Evolutionary conservation across 345 rosid genomes (phyloP), one percentile per base, ranked within the genome.

Genomic region (Aquilaria yunnanensis): DNA sequence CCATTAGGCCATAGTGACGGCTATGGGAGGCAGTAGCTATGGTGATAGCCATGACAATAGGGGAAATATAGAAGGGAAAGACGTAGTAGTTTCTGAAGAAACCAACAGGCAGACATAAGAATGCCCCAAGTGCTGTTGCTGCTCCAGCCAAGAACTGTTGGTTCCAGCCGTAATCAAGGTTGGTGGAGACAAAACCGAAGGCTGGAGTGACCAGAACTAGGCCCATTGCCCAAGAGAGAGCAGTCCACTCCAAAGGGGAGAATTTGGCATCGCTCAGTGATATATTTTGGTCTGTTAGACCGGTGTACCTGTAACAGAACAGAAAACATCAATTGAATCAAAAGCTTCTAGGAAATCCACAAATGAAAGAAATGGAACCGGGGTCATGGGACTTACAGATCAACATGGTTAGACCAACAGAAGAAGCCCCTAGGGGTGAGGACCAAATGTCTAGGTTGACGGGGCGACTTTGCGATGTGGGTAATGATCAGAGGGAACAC

Each of bases 171-270:
- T 66, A 56, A 71, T 85, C 88, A 5, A 85, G 74, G 61, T 63
- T 70, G 64, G 30, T 51, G 31, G 86, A 79, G 43, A 78, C 11
- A 29, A 68, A 64, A 50, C 58, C 72, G 10, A 79, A 55, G 1
- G 63, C 32, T 2, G 83, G 83, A 54, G 67, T 72, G 2, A 74
- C 78, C 41, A 85, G 43, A 54, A 77, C 14, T 51, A 83, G 60
- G 56, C 88, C 88, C 12, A 75, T 45, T 32, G 62, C 73, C 92
- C 92, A 85, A 0, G 92, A 85, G 43, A 80, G 67, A 50, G 88
- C 74, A 10, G 79, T 77, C 86, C 88, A 85, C 53, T 77, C 80
- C 12, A 83, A 63, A 5, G 88, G 70, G 8, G 92, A 83, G 61
- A 83, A 68, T 30, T 51, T 78, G 7, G 72, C 14, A 51, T 56